Evolutionary conservation across 345 rosid species (phyloP).

Genomic region (Eucalyptus camaldulensis): DNA sequence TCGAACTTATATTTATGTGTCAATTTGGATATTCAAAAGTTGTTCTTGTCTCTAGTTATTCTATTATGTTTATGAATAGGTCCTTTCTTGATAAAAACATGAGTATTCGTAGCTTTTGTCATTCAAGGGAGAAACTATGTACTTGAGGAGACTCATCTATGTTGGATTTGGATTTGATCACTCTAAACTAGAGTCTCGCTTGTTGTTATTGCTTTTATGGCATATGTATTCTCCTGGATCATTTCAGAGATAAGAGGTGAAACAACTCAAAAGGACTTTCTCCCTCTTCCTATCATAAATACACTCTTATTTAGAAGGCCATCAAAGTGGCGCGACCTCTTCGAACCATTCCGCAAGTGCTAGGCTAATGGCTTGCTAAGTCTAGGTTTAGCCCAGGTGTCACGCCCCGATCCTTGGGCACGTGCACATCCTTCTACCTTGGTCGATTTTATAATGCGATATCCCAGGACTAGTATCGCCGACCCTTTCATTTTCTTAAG

Average conservation of each 20-base stretch:
- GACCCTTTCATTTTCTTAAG: too few species aligned
- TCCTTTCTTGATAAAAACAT: not conserved
- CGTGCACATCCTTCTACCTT: too few species aligned
- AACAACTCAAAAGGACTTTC: not conserved
- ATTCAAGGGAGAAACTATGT: not conserved
- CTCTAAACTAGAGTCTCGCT: not conserved
- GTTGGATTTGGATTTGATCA: not conserved
- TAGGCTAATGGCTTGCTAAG: accelerated
- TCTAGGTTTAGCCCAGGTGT: accelerated
- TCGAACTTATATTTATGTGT: too few species aligned
- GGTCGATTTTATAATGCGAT: too few species aligned
- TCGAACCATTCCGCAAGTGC: accelerated
- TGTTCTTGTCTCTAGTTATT: not conserved
- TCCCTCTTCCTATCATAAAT: not conserved
- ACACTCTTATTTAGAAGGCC: too few species aligned
- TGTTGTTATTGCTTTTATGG: not conserved
- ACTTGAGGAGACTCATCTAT: not conserved
- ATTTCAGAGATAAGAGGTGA: not conserved
- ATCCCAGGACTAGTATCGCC: too few species aligned
- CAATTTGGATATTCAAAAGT: not conserved
- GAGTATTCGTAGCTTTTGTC: not conserved
- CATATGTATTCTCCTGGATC: not conserved
- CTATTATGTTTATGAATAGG: not conserved
- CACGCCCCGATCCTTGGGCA: too few species aligned
- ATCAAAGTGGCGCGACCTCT: accelerated